Conservation (phyloP, 352 stramenopile genomes). For the Phytophthora sp. region DNA sequence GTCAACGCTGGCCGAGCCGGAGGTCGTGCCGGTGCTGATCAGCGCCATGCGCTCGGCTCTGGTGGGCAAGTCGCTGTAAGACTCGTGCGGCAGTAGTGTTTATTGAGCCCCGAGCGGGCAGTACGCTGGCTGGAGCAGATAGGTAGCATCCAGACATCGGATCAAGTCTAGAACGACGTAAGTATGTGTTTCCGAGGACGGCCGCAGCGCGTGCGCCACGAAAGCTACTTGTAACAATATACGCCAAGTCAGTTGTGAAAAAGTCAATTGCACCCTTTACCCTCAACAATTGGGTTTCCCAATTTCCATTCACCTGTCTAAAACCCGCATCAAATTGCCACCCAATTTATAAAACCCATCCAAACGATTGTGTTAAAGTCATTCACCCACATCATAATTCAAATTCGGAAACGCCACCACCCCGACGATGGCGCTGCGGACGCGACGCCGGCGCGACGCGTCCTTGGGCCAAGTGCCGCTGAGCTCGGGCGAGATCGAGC, state of each 20-base stretch:
- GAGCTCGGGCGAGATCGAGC: conserved; percentile 66
- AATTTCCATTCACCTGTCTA: neutral
- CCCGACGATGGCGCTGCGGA: conserved; percentile 4
- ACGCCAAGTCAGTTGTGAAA: conserved; percentile 13
- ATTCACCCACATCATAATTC: too few relatives aligned
- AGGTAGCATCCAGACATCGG: conserved; percentile 4
- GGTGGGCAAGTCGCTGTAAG: conserved; percentile 69
- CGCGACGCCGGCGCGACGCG: neutral
- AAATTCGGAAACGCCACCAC: conserved; percentile 5
- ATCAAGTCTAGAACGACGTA: conserved; percentile 18
- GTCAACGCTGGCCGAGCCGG: conserved; percentile 96
- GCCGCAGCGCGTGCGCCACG: conserved; percentile 2
- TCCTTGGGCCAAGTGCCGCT: conserved; percentile 61
- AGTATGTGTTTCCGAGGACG: conserved; percentile 20
- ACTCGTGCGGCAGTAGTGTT: conserved; percentile 9
- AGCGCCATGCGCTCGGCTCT: conserved; percentile 82
- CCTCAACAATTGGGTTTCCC: too few relatives aligned
- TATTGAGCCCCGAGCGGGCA: conserved; percentile 1
- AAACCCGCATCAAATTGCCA: too few relatives aligned
- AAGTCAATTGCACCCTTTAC: too few relatives aligned
- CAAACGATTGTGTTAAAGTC: too few relatives aligned
- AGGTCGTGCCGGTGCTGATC: conserved; percentile 94
- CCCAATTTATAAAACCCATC: too few relatives aligned
- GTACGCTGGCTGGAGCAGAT: conserved; percentile 1
- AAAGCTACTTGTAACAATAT: conserved; percentile 37